phyloP scores from a whole-genome alignment of 2,329 filamentous ascomycete genomes.

The Penicillium sp. region DNA sequence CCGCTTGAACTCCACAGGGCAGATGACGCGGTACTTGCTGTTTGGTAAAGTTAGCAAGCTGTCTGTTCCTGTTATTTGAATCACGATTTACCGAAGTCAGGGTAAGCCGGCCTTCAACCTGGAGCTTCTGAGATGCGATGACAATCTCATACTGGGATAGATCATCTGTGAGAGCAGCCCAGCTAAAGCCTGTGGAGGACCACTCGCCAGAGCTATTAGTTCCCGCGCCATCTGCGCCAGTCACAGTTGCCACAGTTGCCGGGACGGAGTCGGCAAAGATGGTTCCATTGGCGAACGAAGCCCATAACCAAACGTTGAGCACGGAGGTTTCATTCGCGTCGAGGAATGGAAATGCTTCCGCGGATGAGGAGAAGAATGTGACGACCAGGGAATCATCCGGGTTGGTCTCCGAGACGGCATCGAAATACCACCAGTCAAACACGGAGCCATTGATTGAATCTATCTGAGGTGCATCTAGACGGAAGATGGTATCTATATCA shows the following conservation, averaged over 20 bases:
- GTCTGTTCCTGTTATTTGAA: background rate
- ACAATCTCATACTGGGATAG: slow-evolving; percentile 16
- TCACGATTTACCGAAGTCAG: slow-evolving; percentile 15
- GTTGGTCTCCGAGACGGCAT: slow-evolving; percentile 33
- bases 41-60: background rate
- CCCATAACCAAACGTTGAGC: slow-evolving; percentile 29
- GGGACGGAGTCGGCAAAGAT: slow-evolving; percentile 15
- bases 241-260: slow-evolving; percentile 16
- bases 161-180: slow-evolving; percentile 6
- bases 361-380: slow-evolving; percentile 34
- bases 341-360: slow-evolving; percentile 41
- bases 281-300: slow-evolving; percentile 29
- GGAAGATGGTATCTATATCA: slow-evolving; percentile 4
- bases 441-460: slow-evolving; percentile 28
- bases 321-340: slow-evolving; percentile 14
- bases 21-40: slow-evolving; percentile 13
- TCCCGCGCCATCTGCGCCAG: background rate
- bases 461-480: slow-evolving; percentile 31
- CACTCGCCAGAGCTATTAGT: slow-evolving; percentile 9
- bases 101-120: slow-evolving; percentile 14
- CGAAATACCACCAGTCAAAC: slow-evolving; percentile 47
- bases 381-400: slow-evolving; percentile 30
- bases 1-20: slow-evolving; percentile 16
- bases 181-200: slow-evolving; percentile 15
- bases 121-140: slow-evolving; percentile 13